Evolutionary conservation across 768 basidiomycete species (phyloP), one percentile per base, ranked within the genome.

Genomic region (Amanita pseudoporphyria): DNA sequence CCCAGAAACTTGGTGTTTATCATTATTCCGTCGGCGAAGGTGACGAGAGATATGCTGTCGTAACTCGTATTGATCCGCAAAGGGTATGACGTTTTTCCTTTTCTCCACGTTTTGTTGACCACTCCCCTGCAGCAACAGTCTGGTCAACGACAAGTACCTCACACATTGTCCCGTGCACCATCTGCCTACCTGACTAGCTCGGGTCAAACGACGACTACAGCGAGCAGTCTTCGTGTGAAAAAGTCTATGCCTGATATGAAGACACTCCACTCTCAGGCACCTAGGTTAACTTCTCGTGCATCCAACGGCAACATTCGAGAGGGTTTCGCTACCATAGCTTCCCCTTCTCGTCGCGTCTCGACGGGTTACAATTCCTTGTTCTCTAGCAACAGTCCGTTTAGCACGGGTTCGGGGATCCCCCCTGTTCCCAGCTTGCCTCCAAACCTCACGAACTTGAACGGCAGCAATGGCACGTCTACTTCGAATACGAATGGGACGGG

Each of bases 201-300:
- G 5, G 66, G 69, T 58, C 73, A 68, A 6, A 55, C 56, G 19
- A 56, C 62, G 50, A 68, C 66, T 51, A 69, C 70, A 56, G 71
- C 66, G 56, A 73, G 70, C 41, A 71, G 80, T 36, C 77, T 97
- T 48, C 83, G 94, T 36, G 81, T 84, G 65, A 98, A 98, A 74
- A 96, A 96, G 69, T 95, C 92, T 19, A 98, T 98, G 96, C 96
- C 96, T 2, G 92, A 97, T 66, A 82, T 97, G 81, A 89, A 89
- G 69, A 85, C 85, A 13, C 67, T 91, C 55, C 88, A 89, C 53
- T 73, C 82, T 14, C 81, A 83, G 58, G 82, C 84, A 1, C 88
- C 87, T 30, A 84, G 88, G 45, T 76, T 92, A 41, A 79, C 70
- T 51, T 83, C 84, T 13, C 84, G 88, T 53, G 75, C 87, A 14